Percentiles rank a stretch among this genome's conserved stretches.
These are phyloP conservation scores for Proteromonas lacertae DNA, from an alignment of 352 stramenopile species.

Conservation along the genomic window DNA sequence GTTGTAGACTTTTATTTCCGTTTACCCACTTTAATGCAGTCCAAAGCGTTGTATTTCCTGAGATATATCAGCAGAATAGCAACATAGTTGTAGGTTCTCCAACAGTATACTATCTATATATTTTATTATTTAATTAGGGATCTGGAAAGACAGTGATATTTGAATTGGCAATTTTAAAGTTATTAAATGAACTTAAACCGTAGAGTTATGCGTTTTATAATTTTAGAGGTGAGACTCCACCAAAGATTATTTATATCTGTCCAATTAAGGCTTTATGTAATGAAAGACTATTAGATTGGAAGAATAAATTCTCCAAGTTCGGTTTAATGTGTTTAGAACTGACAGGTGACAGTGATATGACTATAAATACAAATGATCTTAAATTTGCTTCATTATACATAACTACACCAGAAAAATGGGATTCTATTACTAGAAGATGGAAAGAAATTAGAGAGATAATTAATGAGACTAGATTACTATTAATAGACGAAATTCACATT, in stretches of 20 bases:
- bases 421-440: background rate
- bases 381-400: background rate
- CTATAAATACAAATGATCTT: background rate
- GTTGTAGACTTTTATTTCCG: too few relatives aligned
- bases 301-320: constrained; percentile 5
- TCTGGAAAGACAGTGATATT: constrained; percentile 51
- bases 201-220: background rate
- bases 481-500: constrained; percentile 12
- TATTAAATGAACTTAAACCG: constrained; percentile 14
- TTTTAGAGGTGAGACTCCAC: too few relatives aligned
- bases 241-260: constrained; percentile 1
- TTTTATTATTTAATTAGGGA: constrained; percentile 46
- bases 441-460: background rate
- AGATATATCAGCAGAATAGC: background rate
- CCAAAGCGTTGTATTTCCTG: background rate
- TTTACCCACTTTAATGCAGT: too few relatives aligned
- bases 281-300: constrained; percentile 9
- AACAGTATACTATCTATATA: constrained; percentile 19
- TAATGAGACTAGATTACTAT: background rate
- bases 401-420: background rate
- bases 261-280: constrained; percentile 7
- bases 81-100: background rate
- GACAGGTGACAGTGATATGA: constrained; percentile 5
- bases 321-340: constrained; percentile 7
- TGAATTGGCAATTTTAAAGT: constrained; percentile 51